phyloP scores from a whole-genome alignment of 768 basidiomycete genomes.

The Cystoderma amianthinum region DNA sequence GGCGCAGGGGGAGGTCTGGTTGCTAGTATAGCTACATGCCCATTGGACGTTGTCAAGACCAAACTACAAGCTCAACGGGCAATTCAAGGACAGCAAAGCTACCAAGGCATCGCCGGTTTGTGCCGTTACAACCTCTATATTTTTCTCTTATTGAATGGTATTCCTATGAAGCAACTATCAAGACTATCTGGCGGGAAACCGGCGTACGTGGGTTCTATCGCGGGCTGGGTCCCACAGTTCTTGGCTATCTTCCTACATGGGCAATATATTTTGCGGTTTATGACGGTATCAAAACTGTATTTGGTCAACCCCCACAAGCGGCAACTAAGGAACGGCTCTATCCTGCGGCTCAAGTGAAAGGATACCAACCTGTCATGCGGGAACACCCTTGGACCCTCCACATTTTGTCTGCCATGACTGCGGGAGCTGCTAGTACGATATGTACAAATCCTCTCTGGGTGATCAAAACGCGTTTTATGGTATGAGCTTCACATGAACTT shows the following conservation, averaged over 20 bases:
- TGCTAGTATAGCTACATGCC: slow-evolving; percentile 91
- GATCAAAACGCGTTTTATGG: slow-evolving; percentile 99
- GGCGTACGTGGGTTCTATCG: slow-evolving; percentile 91
- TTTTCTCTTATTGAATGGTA: slow-evolving; percentile 4
- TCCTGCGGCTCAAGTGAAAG: slow-evolving; percentile 80
- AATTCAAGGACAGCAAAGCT: slow-evolving; percentile 60
- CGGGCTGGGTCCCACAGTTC: slow-evolving; percentile 93
- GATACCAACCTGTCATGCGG: slow-evolving; percentile 73
- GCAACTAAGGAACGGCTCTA: slow-evolving; percentile 46
- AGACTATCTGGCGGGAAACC: slow-evolving; percentile 43
- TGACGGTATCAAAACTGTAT: slow-evolving; percentile 85
- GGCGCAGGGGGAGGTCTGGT: slow-evolving; percentile 95
- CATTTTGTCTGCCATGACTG: slow-evolving; percentile 92
- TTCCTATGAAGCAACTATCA: slow-evolving; percentile 28
- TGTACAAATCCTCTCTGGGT: slow-evolving; percentile 98
- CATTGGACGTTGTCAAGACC: slow-evolving; percentile 96
- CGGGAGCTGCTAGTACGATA: slow-evolving; percentile 88
- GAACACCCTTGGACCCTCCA: slow-evolving; percentile 86
- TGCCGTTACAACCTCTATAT: slow-evolving; percentile 1
- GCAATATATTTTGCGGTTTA: slow-evolving; percentile 98
- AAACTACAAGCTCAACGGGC: slow-evolving; percentile 91
- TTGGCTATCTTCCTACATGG: slow-evolving; percentile 98
- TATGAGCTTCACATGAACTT: slow-evolving; percentile 20
- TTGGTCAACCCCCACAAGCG: slow-evolving; percentile 60
- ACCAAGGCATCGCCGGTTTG: slow-evolving; percentile 73